phyloP scores from a whole-genome alignment of 306 rosid species.

The Vachellia collinsii region DNA sequence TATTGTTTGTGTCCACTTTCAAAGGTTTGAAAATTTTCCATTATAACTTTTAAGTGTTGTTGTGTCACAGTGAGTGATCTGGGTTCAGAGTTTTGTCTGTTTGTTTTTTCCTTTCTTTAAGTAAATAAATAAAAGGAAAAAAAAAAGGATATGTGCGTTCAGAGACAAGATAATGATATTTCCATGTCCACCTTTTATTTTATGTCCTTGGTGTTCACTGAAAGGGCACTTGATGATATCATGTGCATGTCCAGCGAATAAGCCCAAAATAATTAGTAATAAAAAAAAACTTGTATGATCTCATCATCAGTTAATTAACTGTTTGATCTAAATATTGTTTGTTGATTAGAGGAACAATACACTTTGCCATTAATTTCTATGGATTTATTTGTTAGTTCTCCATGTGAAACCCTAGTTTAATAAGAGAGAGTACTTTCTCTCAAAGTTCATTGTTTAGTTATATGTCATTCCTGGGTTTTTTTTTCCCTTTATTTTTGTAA shows the following conservation, averaged over 20 bases:
- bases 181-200: slow-evolving; percentile 36
- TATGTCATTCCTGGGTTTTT: too few species aligned
- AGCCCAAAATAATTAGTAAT: background rate
- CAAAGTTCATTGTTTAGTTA: too few species aligned
- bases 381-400: too few species aligned
- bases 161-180: slow-evolving; percentile 33
- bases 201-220: slow-evolving; percentile 17
- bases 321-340: background rate
- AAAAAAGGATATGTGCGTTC: slow-evolving; percentile 15
- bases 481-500: too few species aligned
- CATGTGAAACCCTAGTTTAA: too few species aligned
- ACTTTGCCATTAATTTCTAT: background rate
- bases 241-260: background rate
- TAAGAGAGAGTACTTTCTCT: too few species aligned
- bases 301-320: background rate
- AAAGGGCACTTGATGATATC: background rate
- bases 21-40: slow-evolving; percentile 40
- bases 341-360: background rate
- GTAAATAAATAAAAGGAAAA: slow-evolving; percentile 5
- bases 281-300: background rate
- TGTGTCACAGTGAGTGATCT: slow-evolving; percentile 39
- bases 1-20: slow-evolving; percentile 34
- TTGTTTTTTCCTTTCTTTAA: background rate
- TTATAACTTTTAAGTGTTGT: slow-evolving; percentile 28
- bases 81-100: slow-evolving; percentile 37